Conservation (phyloP, 176 grass and related monocot genomes). For the Puya raimondii region DNA sequence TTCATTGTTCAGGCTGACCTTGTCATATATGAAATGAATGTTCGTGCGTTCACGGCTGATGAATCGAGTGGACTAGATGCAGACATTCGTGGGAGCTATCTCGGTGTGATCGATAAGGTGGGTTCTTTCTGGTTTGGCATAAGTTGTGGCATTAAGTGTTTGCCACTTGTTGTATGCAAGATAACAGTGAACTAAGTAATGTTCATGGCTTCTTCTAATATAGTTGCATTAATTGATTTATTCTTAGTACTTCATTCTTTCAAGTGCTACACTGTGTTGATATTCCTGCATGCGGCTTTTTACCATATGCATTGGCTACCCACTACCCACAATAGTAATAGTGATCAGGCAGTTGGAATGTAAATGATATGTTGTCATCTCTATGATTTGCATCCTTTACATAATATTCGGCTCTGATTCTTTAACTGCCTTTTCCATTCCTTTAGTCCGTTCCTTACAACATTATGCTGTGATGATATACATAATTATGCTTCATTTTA, state of each 20-base stretch:
- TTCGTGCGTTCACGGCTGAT: constrained; percentile 77
- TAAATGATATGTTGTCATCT: not conserved
- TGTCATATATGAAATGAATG: constrained; percentile 99
- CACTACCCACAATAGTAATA: too few species aligned
- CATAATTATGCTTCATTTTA: not conserved
- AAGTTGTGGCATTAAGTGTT: not conserved
- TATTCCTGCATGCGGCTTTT: not conserved
- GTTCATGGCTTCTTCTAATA: not conserved
- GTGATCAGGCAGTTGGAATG: too few species aligned
- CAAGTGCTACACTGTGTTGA: not conserved
- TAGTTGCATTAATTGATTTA: not conserved
- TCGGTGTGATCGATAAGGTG: constrained; percentile 94
- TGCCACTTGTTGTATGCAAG: not conserved
- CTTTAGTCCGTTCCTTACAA: not conserved
- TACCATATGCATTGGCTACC: not conserved
- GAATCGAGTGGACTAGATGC: constrained; percentile 54
- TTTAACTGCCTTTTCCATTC: not conserved
- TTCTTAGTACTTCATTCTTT: not conserved
- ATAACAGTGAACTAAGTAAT: not conserved
- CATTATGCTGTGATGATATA: not conserved
- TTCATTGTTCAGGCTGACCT: constrained; percentile 74
- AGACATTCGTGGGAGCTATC: constrained; percentile 71
- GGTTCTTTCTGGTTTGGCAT: constrained; percentile 7
- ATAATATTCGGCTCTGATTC: not conserved
- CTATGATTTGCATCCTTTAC: not conserved